Base-by-base conservation (phyloP, 768 basidiomycete species). In the Suillus hirtellus region DNA sequence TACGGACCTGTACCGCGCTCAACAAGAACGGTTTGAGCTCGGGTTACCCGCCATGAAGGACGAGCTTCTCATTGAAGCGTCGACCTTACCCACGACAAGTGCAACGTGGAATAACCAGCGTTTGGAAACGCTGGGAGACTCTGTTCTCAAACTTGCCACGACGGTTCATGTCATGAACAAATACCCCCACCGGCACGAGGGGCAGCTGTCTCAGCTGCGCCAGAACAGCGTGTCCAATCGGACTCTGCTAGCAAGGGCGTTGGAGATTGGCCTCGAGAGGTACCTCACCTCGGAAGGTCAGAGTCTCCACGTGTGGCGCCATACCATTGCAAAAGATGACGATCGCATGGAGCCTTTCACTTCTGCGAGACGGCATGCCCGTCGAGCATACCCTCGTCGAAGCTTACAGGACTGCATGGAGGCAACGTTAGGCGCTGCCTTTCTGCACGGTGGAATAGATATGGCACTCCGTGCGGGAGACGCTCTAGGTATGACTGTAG, bases 381-480 rank as follows among this genome's bases (percentile, higher is more conserved):
- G 60, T 60, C 82, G 89, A 42, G 74, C 75, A 43, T 84, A 87
- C 62, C 85, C 89, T 4, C 81, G 91, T 34, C 77, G 92, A 62
- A 87, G 89, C 68, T 74, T 96, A 65, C 91, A 93, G 70, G 94
- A 96, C 70, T 93, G 90, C 70, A 91, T 94, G 87, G 95, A 96
- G 72, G 89, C 95, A 0, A 80, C 86, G 6, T 77, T 96, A 4
- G 95, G 93, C 12, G 93, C 91, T 2, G 84, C 86, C 34, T 95
- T 89, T 67, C 66, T 87, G 17, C 80, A 84, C 2, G 94, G 92
- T 4, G 91, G 93, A 0, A 85, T 94, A 43, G 73, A 81, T 11
- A 84, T 86, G 80, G 86, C 90, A 2, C 75, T 96, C 60, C 80
- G 76, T 8, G 76, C 85, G 4, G 95, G 93, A 11, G 81, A 80